Evolutionary conservation across 1,284 basidiomycete species (phyloP).

Genomic region (Malassezia globosa): DNA sequence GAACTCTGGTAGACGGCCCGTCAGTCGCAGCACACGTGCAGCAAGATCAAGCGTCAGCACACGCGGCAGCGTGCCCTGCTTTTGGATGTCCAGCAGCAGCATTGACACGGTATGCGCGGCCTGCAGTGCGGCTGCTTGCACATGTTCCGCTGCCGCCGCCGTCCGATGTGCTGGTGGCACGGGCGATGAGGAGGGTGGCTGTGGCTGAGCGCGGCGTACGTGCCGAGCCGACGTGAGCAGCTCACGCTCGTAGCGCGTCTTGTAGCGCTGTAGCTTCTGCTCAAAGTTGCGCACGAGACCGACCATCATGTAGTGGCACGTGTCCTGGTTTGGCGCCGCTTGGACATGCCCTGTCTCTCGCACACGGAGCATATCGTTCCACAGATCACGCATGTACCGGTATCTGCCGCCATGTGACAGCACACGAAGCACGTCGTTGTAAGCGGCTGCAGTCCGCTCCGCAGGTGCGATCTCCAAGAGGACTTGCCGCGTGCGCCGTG

Average conservation of each 20-base stretch:
- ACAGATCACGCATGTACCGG: conserved; percentile 28
- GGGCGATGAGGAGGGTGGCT: background rate
- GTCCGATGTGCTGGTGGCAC: conserved; percentile 19
- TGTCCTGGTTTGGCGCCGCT: conserved; percentile 20
- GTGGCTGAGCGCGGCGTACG: background rate
- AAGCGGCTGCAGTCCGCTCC: conserved; percentile 12
- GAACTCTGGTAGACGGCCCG: conserved; percentile 33
- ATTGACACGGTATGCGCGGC: conserved; percentile 25
- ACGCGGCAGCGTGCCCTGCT: conserved; percentile 21
- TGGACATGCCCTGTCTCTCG: background rate
- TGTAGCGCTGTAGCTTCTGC: conserved; percentile 19
- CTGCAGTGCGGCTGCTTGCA: conserved; percentile 23
- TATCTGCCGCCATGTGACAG: conserved; percentile 29
- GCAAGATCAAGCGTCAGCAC: conserved; percentile 33
- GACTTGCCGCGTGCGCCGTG: conserved; percentile 4
- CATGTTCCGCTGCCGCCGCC: conserved; percentile 18
- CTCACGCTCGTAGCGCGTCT: conserved; percentile 2
- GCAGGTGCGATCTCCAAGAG: conserved; percentile 2
- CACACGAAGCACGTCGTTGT: conserved; percentile 29
- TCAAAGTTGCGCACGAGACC: conserved; percentile 30
- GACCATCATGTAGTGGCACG: conserved; percentile 32
- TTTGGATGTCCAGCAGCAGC: conserved; percentile 30
- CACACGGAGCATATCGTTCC: conserved; percentile 24
- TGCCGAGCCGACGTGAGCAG: background rate
- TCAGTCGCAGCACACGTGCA: conserved; percentile 29